Conservation (phyloP, 2,329 filamentous ascomycete genomes). For the Diaporthe destruens region DNA sequence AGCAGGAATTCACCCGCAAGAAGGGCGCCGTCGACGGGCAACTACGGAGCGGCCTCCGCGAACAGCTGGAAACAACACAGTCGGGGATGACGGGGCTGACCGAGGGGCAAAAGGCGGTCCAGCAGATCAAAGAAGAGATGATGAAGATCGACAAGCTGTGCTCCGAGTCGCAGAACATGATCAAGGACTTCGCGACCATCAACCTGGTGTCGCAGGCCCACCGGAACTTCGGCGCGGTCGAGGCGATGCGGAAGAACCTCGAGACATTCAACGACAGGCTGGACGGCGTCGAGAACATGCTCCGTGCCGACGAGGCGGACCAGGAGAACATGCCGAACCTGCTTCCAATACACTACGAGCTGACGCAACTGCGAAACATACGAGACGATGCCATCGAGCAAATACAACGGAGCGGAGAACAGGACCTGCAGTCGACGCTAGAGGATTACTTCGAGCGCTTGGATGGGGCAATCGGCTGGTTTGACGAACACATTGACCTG, state of each 20-base stretch:
- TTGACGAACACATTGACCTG: slow-evolving; percentile 92
- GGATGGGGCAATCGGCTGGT: slow-evolving; percentile 91
- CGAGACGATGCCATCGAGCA: slow-evolving; percentile 97
- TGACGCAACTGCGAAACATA: slow-evolving; percentile 92
- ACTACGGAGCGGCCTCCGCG: slow-evolving; percentile 86
- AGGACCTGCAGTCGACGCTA: slow-evolving; percentile 82
- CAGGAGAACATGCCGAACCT: slow-evolving; percentile 92
- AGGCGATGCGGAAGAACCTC: slow-evolving; percentile 92
- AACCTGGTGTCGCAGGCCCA: slow-evolving; percentile 94
- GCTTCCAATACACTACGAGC: slow-evolving; percentile 88
- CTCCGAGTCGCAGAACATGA: slow-evolving; percentile 97
- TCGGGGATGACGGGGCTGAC: slow-evolving; percentile 89
- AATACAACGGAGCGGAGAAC: slow-evolving; percentile 82
- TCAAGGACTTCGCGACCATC: slow-evolving; percentile 94
- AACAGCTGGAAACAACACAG: slow-evolving; percentile 95
- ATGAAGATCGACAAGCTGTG: slow-evolving; percentile 98
- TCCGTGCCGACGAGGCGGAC: slow-evolving; percentile 87
- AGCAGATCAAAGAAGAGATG: slow-evolving; percentile 97
- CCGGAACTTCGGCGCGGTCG: slow-evolving; percentile 93
- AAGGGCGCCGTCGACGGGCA: slow-evolving; percentile 92
- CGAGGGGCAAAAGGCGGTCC: slow-evolving; percentile 91
- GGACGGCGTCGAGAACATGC: slow-evolving; percentile 79
- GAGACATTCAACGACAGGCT: slow-evolving; percentile 88
- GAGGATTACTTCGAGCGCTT: slow-evolving; percentile 90
- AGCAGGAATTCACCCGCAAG: slow-evolving; percentile 93